Evolutionary conservation across 2,329 filamentous ascomycete species (phyloP), one percentile per base, ranked within the genome.

Genomic region (Penicillium sp.): DNA sequence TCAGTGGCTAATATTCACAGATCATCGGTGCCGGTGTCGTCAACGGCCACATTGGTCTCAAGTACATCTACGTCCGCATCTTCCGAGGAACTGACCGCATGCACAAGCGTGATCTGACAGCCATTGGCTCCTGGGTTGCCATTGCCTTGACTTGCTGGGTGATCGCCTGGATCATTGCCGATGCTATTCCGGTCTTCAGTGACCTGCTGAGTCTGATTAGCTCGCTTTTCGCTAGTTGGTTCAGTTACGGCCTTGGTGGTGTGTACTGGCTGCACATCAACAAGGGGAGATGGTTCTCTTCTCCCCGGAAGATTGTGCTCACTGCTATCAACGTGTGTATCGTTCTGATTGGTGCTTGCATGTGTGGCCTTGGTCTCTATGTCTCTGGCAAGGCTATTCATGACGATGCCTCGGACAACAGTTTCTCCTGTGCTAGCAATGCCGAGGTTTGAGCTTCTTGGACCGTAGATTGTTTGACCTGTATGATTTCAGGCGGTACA

Each of bases 11-110:
- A 55, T 28, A 30, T 14, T 46, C 10, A 8, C 30, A 69, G 63
- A 88, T 88, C 54, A 73, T 88, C 35, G 80, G 87, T 41, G 82
- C 84, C 0, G 86, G 84, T 42, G 83, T 87, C 6, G 83, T 88
- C 51, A 84, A 86, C 61, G 83, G 79, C 5, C 80, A 84, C 51
- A 80, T 88, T 2, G 82, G 81, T 3, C 75, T 76, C 27, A 86
- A 85, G 63, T 84, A 85, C 56, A 74, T 87, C 49, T 88, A 85
- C 59, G 72, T 80, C 3, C 78, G 84, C 18, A 62, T 84, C 6
- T 87, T 85, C 72, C 73, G 76, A 18, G 77, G 79, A 54, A 81
- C 79, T 8, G 75, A 78, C 54, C 75, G 78, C 62, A 71, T 80
- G 66, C 69, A 72, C 35, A 72, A 75, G 49, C 72, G 73, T 38